phyloP scores from a whole-genome alignment of 768 basidiomycete species.

The Rhizopogon vinicolor region DNA sequence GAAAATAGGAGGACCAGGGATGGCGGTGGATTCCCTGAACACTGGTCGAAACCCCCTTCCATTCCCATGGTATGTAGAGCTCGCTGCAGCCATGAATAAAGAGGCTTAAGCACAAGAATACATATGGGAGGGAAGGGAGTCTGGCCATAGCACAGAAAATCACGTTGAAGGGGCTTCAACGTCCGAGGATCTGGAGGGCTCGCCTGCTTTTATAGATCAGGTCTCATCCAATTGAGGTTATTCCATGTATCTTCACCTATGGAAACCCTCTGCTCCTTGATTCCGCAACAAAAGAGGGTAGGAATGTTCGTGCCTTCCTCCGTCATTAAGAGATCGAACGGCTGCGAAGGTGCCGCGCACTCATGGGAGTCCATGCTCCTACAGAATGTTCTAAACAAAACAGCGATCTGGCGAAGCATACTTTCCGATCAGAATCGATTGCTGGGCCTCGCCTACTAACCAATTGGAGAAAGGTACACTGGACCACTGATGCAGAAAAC shows the following conservation, averaged over 20 bases:
- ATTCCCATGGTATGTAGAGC: slow-evolving; percentile 45
- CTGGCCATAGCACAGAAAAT: slow-evolving; percentile 22
- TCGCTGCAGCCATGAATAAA: slow-evolving; percentile 23
- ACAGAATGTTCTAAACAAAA: not conserved
- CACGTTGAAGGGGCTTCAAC: not conserved
- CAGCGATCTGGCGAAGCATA: not conserved
- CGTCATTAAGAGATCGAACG: not conserved
- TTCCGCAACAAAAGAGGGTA: not conserved
- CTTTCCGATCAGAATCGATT: not conserved
- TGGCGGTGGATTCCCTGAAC: slow-evolving; percentile 9
- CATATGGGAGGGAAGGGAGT: slow-evolving; percentile 23
- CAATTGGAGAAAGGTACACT: not conserved
- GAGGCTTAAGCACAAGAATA: slow-evolving; percentile 21
- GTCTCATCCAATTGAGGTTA: not conserved
- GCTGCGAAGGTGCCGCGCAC: not conserved
- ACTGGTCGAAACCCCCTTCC: slow-evolving; percentile 35
- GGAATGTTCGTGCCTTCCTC: not conserved
- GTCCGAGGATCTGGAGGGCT: not conserved
- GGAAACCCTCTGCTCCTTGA: not conserved
- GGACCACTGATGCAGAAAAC: not conserved
- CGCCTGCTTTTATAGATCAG: not conserved
- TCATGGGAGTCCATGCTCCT: not conserved
- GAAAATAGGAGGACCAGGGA: not conserved
- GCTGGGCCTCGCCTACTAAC: not conserved
- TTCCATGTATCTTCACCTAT: not conserved